Evolutionary conservation across 225 moss, liverwort and hornwort species (phyloP), one percentile per base, ranked within the genome.

Genomic region (Polytrichum formosum): DNA sequence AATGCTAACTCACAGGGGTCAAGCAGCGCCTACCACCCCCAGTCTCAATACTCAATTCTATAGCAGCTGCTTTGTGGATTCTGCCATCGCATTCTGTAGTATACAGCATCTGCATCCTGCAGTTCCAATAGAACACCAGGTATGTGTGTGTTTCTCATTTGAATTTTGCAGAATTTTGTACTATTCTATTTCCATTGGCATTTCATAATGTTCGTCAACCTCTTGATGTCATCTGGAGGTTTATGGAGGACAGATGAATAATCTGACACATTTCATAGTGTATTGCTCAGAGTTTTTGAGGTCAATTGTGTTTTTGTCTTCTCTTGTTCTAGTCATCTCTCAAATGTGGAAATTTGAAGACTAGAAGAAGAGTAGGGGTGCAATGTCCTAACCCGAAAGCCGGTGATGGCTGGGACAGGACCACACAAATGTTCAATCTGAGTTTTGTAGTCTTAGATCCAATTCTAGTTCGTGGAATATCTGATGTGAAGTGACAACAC

Each of bases 81-180:
- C 89, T n/a, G 82, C 86, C 61, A 86, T 93, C 79, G 86, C 93
- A 56, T 97, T 97, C 82, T 97, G 96, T 75, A 86, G 90, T 69
- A 80, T 97, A 71, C 93, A 93, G 78, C 93, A 97, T 80, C 76
- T 97, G 73, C 89, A 91, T 75, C 76, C 80, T 76, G 83, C 70
- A 70, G 78, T 93, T 26, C 81, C 85, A 18, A 86, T 92, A 72
- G 84, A 92, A 37, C 86, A 92, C 73, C 92, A 94, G 93, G 96
- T 93, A 81, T 66, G 27, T 37, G 18, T 23, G 59, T 53, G 59
- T 63, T 60, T 55, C 17, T 68, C 19, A 2, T 64, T 56, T 27
- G 31, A 60, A 18, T 75, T 70, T 58, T 65, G 64, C 26, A 72
- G 53, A 73, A 64, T 16, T 46, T 46, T 46, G 46, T 46, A 46